Evolutionary conservation across 768 basidiomycete species (phyloP), one percentile per base, ranked within the genome.

Genomic region (Auricularia auricula-judae): DNA sequence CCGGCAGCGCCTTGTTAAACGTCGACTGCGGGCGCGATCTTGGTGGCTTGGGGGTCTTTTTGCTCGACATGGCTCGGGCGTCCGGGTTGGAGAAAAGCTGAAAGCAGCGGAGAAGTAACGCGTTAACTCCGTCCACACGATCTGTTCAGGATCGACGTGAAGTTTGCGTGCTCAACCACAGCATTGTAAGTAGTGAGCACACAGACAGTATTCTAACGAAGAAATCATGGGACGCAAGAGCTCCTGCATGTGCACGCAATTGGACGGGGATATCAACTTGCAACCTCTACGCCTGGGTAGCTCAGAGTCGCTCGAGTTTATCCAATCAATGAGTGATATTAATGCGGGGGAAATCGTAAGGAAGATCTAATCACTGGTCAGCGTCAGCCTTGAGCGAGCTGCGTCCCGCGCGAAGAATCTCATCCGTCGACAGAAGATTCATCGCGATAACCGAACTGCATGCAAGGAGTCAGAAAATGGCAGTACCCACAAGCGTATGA

Each of bases 391-490:
- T 93, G 71, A 93, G 78, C 62, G 90, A 93, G 74, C 88, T 91
- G 65, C 91, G 87, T 42, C 91, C 91, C 33, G 91, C 91, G 59
- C 91, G 82, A 68, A 98, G 76, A 67, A 98, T 96, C 78, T 99
- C 96, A 75, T 99, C 96, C 43, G 93, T 97, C 36, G 91, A 94
- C 63, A 98, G 76, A 65, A 98, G 80, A 75, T 98, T 98, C 69
- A 97, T 85, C 51, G 94, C 96, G 71, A 99, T 99, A 67, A 91
- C 89, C 70, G 91, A 91, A 77, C 90, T 91, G 66, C 36, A n/a
- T 63, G 74, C 66, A 66, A 71, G 54, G 67, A 53, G 51, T 67
- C 68, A 63, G 70, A 65, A 68, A 63, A 67, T 64, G 42, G 43
- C 47, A 51, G 47, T 18, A 21, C 16, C 5, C 18, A 12, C 65